Conservation (phyloP, 495 filamentous ascomycete genomes). For the Penicillium nucicola region DNA sequence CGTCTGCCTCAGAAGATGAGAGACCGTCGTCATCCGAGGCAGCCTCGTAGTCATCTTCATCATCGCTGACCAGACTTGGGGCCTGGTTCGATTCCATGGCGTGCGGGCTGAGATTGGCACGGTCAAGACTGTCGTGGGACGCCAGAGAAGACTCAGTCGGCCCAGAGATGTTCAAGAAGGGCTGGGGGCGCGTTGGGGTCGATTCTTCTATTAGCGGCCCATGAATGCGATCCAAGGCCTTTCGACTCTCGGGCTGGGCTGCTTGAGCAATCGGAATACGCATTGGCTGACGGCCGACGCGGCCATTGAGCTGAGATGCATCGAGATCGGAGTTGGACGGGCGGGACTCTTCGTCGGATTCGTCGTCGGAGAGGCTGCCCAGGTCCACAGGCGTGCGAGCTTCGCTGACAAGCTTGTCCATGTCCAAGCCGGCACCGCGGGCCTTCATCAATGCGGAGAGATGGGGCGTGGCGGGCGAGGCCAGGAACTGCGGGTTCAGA, state of each 20-base stretch:
- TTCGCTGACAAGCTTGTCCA: slow-evolving; percentile 49
- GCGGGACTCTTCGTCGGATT: slow-evolving; percentile 48
- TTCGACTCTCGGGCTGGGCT: slow-evolving; percentile 53
- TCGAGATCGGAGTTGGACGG: slow-evolving; percentile 49
- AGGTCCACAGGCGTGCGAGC: slow-evolving; percentile 21
- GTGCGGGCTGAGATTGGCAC: slow-evolving; percentile 70
- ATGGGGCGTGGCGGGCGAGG: slow-evolving; percentile 69
- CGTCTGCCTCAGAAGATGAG: slow-evolving; percentile 42
- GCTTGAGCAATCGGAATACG: slow-evolving; percentile 56
- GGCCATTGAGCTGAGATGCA: slow-evolving; percentile 14
- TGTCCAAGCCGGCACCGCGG: slow-evolving; percentile 60
- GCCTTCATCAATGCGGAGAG: slow-evolving; percentile 68
- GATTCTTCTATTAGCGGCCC: slow-evolving; percentile 26
- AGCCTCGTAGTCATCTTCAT: slow-evolving; percentile 67
- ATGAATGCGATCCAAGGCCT: slow-evolving; percentile 40
- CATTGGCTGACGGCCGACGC: slow-evolving; percentile 47
- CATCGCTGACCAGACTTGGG: slow-evolving; percentile 85
- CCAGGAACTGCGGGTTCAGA: slow-evolving; percentile 29
- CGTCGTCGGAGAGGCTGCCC: slow-evolving; percentile 51
- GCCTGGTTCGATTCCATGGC: slow-evolving; percentile 75
- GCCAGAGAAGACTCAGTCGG: slow-evolving; percentile 30
- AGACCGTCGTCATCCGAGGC: slow-evolving; percentile 49
- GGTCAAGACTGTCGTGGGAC: slow-evolving; percentile 49
- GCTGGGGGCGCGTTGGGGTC: slow-evolving; percentile 31
- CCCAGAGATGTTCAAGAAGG: slow-evolving; percentile 33